Evolutionary conservation across 1,284 basidiomycete genomes (phyloP).

Genomic region (Kwoniella shivajii): DNA sequence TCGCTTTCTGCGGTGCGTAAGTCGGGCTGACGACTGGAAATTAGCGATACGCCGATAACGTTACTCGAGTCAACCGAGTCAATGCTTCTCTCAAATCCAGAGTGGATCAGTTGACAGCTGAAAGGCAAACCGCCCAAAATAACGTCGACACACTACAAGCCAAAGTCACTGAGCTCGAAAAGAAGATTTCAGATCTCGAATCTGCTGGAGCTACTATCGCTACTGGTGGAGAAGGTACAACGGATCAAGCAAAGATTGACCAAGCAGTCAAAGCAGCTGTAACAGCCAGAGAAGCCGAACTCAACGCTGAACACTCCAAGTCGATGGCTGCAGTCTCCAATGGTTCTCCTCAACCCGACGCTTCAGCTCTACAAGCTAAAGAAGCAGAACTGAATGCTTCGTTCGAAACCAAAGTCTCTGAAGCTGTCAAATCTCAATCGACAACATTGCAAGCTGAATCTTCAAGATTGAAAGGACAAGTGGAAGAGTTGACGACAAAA

Average conservation of each 20-base stretch:
- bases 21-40: background rate
- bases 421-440: constrained; percentile 21
- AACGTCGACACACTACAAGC: constrained; percentile 17
- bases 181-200: constrained; percentile 15
- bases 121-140: constrained; percentile 17
- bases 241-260: constrained; percentile 34
- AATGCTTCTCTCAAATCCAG: constrained; percentile 27
- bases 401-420: constrained; percentile 26
- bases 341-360: background rate
- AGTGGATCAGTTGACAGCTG: constrained; percentile 19
- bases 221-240: background rate
- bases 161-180: constrained; percentile 33
- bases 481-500: constrained; percentile 37
- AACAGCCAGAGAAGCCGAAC: constrained; percentile 42
- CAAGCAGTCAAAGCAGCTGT: constrained; percentile 48
- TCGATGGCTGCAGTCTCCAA: constrained; percentile 30
- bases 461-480: constrained; percentile 31
- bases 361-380: constrained; percentile 29
- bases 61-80: constrained; percentile 42
- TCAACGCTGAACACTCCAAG: constrained; percentile 29
- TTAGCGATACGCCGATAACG: constrained; percentile 42
- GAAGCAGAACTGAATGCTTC: constrained; percentile 27
- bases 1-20: background rate
- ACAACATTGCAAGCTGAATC: constrained; percentile 21
- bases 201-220: constrained; percentile 8